Base-by-base conservation (phyloP, 257 asterid species). In the Hygrophila difformis region DNA sequence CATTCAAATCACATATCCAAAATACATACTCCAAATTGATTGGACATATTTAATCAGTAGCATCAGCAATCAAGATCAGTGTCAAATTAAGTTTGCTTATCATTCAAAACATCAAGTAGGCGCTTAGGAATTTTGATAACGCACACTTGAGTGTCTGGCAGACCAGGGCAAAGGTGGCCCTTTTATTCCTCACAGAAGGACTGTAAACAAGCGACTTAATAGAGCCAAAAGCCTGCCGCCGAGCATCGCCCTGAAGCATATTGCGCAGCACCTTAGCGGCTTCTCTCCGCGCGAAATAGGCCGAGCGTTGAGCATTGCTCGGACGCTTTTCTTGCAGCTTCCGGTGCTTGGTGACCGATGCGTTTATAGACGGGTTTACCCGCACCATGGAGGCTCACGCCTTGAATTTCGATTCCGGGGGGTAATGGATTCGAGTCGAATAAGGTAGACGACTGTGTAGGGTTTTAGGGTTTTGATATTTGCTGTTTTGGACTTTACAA, bases 61-160 rank as follows among this genome's bases (percentile, higher is more conserved):
- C n/a, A n/a, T n/a, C n/a, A n/a, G n/a, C n/a, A n/a, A 26, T 26
- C 31, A 26, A 26, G 31, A 26, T 26, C 31, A 26, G 8, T 26
- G 23, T 9, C 31, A 22, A 60, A 58, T 10, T 12, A 52, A 34
- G 24, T 39, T 34, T 43, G 62, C 38, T 53, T 55, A 54, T n/a
- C n/a, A n/a, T n/a, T n/a, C n/a, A n/a, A n/a, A n/a, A n/a, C n/a
- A n/a, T n/a, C n/a, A n/a, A n/a, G n/a, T n/a, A n/a, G n/a, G n/a
- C n/a, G n/a, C n/a, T n/a, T n/a, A n/a, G n/a, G n/a, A n/a, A n/a
- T n/a, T n/a, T n/a, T n/a, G 8, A 26, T 5, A 8, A 8, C 86
- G 44, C 79, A 82, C 98, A 66, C 67, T 91, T 91, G 57, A 85
- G 96, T 15, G 94, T 91, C 59, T 91, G 81, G 69, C 96, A 86